Base-by-base conservation (phyloP, 768 basidiomycete genomes). In the Hypsizygus marmoreus region DNA sequence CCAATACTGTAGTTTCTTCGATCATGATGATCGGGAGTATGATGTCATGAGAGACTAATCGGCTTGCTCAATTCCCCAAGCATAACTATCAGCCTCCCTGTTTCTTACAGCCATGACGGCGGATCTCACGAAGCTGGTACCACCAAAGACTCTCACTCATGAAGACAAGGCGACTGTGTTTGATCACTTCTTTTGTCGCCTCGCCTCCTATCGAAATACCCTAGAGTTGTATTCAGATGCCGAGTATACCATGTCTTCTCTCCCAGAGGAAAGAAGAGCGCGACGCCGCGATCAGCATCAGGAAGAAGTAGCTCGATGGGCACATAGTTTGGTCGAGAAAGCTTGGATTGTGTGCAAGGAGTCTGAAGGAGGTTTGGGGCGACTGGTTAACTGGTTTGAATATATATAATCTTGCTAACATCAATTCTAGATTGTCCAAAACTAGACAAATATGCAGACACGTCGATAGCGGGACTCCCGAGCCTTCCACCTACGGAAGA, bases 141-240 rank as follows among this genome's bases (percentile, higher is more conserved):
- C 76, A 7, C 71, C 76, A 4, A 67, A 65, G 39, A 63, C 72
- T 37, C 66, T 80, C 19, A 61, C 55, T 10, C 55, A 64, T 9
- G 39, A 51, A 6, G 66, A 74, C 7, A 68, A 65, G 32, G 47
- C 52, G 4, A 62, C 59, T 9, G 60, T 79, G 16, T 78, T 79
- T 54, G 45, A 68, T 9, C 67, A 77, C 44, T 55, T 80, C 49
- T 69, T 68, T 49, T 59, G 72, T 13, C 66, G 68, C 16, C 65
- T 82, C 1, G 76, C 77, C 0, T 58, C 63, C 10, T 73, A 74
- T 53, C 64, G 77, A 32, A 80, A 80, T 50, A 71, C 68, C 0
- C 65, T 63, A 13, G 56, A 59, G 26, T 49, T 76, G 1, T 75
- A 75, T 55, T 69, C 73, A 4, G 41, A 52, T 4, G 49, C 65